Evolutionary conservation across 2,329 filamentous ascomycete genomes (phyloP).

Genomic region (Pseudogymnoascus sp.): DNA sequence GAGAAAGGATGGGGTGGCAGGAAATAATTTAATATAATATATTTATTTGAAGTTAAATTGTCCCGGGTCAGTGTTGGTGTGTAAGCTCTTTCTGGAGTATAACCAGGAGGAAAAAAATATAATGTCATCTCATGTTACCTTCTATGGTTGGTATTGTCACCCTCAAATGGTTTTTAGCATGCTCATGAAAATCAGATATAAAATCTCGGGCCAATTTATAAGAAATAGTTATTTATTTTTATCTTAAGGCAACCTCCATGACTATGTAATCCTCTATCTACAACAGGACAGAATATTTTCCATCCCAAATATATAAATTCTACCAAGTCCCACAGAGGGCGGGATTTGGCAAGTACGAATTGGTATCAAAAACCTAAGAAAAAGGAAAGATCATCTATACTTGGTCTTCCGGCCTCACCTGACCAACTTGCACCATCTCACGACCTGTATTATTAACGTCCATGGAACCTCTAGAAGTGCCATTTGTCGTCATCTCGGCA

Average conservation of each 20-base stretch:
- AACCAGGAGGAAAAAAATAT: too few relatives aligned
- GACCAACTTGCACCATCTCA: constrained; percentile 6
- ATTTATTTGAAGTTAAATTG: too few relatives aligned
- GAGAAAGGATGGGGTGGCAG: background rate
- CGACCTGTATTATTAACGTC: background rate
- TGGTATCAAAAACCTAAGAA: constrained; percentile 1
- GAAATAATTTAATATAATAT: background rate
- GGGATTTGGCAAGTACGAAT: background rate
- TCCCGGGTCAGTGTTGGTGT: too few relatives aligned
- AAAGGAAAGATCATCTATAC: background rate
- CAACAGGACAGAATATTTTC: background rate
- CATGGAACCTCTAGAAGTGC: background rate
- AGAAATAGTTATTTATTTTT: background rate
- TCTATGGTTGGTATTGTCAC: background rate
- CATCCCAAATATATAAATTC: background rate
- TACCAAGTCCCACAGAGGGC: background rate
- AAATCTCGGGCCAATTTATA: background rate
- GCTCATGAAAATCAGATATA: background rate
- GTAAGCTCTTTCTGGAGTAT: too few relatives aligned
- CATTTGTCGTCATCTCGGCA: background rate
- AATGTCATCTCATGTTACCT: background rate
- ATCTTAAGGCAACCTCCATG: background rate
- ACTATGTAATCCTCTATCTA: background rate
- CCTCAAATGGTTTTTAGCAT: background rate
- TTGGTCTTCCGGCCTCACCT: background rate